phyloP scores from a whole-genome alignment of 495 filamentous ascomycete species.

The Penicillium roqueforti region DNA sequence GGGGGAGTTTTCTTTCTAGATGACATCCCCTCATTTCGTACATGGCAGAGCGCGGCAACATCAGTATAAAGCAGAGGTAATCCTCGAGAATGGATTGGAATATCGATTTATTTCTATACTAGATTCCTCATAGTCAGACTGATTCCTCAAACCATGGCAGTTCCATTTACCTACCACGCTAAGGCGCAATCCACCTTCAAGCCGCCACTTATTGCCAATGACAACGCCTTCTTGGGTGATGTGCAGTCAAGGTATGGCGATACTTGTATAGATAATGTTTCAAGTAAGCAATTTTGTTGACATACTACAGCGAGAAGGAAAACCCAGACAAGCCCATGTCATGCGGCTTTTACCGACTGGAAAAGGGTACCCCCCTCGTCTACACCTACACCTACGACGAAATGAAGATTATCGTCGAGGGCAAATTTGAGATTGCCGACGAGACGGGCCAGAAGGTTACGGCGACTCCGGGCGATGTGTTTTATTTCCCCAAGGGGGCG shows the following conservation, averaged over 20 bases:
- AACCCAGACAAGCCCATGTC: conserved; percentile 62
- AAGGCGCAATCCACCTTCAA: conserved; percentile 62
- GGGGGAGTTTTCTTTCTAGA: background rate
- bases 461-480: conserved; percentile 67
- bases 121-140: background rate
- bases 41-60: background rate
- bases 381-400: conserved; percentile 76
- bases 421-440: conserved; percentile 68
- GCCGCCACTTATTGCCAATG: conserved; percentile 67
- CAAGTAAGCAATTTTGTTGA: conserved; percentile 1
- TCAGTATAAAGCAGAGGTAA: background rate
- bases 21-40: conserved; percentile 12
- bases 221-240: conserved; percentile 71
- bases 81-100: background rate
- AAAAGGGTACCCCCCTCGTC: conserved; percentile 68
- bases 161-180: conserved; percentile 48
- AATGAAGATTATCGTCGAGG: conserved; percentile 78
- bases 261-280: background rate
- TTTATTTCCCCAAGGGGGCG: conserved; percentile 73
- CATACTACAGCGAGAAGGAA: conserved; percentile 45
- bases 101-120: background rate
- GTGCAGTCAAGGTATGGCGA: conserved; percentile 50
- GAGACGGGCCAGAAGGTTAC: conserved; percentile 66
- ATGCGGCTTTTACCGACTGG: conserved; percentile 67
- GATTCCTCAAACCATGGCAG: conserved; percentile 23